Conservation (phyloP, 805 yeast species). For the Barnettozyma vustinii region DNA sequence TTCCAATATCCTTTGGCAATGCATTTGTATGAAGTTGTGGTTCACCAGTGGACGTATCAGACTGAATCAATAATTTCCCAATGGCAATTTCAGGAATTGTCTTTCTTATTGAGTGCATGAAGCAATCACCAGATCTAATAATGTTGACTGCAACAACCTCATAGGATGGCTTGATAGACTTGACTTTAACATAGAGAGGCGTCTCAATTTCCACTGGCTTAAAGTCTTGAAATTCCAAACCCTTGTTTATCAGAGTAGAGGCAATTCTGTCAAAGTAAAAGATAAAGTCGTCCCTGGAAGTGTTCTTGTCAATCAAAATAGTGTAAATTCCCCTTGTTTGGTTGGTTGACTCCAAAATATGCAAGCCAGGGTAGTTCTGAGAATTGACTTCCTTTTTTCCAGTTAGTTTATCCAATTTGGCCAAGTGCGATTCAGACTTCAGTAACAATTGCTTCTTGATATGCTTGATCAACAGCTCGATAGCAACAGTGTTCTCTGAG, state of each 20-base stretch:
- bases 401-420: conserved; percentile 48
- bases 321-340: conserved; percentile 73
- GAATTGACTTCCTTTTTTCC: conserved; percentile 36
- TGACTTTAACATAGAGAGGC: conserved; percentile 31
- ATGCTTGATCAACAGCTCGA: conserved; percentile 73
- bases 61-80: conserved; percentile 83
- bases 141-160: conserved; percentile 69
- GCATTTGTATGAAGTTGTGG: conserved; percentile 85
- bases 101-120: conserved; percentile 70
- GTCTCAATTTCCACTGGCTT: conserved; percentile 33
- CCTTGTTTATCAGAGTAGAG: conserved; percentile 58
- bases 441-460: conserved; percentile 61
- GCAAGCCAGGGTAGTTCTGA: conserved; percentile 12
- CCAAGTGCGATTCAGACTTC: conserved; percentile 65
- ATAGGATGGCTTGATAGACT: conserved; percentile 31
- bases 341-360: conserved; percentile 40
- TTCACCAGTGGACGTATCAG: conserved; percentile 87
- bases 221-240: conserved; percentile 50
- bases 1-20: conserved; percentile 43
- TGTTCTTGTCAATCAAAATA: conserved; percentile 49
- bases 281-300: conserved; percentile 70
- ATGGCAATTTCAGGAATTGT: conserved; percentile 72
- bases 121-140: conserved; percentile 90
- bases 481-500: conserved; percentile 74
- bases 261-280: conserved; percentile 86